Percentiles rank a stretch among this genome's conserved stretches.
phyloP scores from a whole-genome alignment of 2,329 filamentous ascomycete genomes.

The Dothidotthia symphoricarpi region DNA sequence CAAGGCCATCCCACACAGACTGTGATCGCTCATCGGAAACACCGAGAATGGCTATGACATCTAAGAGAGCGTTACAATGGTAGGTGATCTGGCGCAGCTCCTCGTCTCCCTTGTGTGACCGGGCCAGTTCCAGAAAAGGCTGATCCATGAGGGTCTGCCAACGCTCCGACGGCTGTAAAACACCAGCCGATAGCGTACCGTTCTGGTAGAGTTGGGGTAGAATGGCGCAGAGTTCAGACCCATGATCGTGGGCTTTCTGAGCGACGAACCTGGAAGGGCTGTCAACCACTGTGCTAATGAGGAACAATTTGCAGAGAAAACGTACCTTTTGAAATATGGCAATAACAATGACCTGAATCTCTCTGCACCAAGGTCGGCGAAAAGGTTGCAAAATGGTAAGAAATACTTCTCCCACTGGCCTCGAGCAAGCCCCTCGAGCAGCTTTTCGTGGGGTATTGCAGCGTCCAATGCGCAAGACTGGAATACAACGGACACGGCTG shows the following conservation, averaged over 20 bases:
- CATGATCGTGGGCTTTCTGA: constrained; percentile 36
- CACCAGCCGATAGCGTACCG: constrained; percentile 16
- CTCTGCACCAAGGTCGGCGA: constrained; percentile 69
- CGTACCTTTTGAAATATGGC: constrained; percentile 74
- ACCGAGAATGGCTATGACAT: constrained; percentile 22
- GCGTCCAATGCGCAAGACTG: constrained; percentile 76
- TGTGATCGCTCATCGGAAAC: constrained; percentile 21
- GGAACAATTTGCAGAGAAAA: too few relatives aligned
- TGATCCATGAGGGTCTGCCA: constrained; percentile 56
- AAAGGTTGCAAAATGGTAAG: constrained; percentile 78
- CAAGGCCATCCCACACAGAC: constrained; percentile 22
- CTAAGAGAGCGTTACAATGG: constrained; percentile 34
- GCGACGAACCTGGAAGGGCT: constrained; percentile 77
- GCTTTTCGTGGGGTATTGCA: constrained; percentile 66
- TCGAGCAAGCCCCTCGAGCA: constrained; percentile 63
- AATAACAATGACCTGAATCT: constrained; percentile 78
- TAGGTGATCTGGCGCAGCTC: constrained; percentile 16
- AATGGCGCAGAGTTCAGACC: constrained; percentile 29
- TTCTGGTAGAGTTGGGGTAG: constrained; percentile 31
- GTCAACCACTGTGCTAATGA: too few relatives aligned
- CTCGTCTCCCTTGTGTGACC: constrained; percentile 1
- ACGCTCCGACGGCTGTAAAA: constrained; percentile 22
- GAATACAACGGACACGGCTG: constrained; percentile 62
- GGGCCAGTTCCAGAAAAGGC: constrained; percentile 61
- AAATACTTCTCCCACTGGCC: constrained; percentile 70